Base-by-base conservation (phyloP, 441 rosid species). In the Iberis amara region DNA sequence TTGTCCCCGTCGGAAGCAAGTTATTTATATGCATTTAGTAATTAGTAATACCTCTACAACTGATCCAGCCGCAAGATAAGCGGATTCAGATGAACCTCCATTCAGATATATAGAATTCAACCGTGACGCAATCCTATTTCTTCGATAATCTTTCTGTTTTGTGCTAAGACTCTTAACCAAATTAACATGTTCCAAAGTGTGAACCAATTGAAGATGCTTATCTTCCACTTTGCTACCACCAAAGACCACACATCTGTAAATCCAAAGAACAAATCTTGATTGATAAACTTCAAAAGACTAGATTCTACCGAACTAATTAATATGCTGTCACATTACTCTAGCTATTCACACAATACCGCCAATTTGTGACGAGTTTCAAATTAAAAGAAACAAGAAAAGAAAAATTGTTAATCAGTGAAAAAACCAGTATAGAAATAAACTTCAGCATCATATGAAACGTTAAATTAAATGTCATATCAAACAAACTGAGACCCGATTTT, bases 51-150 rank as follows among this genome's bases (percentile, higher is more conserved):
- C 97, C 89, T 89, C 78, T 1, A 86, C 39, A 37, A 89, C 90
- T 45, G 94, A 86, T 41, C 99, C 97, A 56, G 89, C 99, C 52
- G 96, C 85, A 12, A 84, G 82, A 57, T 74, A 82, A 14, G 97
- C 95, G 37, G 96, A 72, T 71, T 89, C 89, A 0, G 97, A 82
- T 30, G 99, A 89, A 37, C 95, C 83, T 64, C 76, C 70, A 69
- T 89, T 92, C 1, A 92, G 72, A 65, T 92, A 89, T 15, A 89
- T 82, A 1, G 97, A 92, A 72, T 81, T 77, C 8, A 79, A 60
- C 38, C 65, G 70, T 3, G 82, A 72, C 12, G 95, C 95, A 13
- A 81, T 74, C 47, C 47, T 70, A 30, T 75, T 40, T 57, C 96
- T 73, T 51, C 46, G 63, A 1, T 70, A 73, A 72, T 77, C 76